These are phyloP conservation scores for Leccinum olivaceopallidum DNA, from an alignment of 768 basidiomycete species.

Conservation along the genomic window DNA sequence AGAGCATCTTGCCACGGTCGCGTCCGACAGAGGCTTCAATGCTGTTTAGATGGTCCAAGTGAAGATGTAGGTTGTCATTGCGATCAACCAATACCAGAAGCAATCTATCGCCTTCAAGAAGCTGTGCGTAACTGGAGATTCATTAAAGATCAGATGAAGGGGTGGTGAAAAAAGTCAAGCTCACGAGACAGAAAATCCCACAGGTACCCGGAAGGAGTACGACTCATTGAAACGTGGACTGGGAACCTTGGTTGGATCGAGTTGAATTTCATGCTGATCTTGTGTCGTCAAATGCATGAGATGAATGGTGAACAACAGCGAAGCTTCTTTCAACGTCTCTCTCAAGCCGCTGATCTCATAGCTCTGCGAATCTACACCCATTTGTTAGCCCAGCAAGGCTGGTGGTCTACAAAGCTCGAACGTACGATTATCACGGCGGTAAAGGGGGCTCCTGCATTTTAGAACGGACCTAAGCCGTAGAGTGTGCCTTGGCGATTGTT, in stretches of 20 bases:
- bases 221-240: conserved; percentile 28
- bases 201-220: conserved; percentile 25
- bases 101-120: conserved; percentile 41
- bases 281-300: conserved; percentile 31
- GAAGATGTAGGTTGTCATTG: conserved; percentile 35
- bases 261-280: conserved; percentile 32
- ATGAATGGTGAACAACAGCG: conserved; percentile 27
- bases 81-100: conserved; percentile 42
- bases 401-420: too few relatives aligned
- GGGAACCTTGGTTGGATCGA: conserved; percentile 22
- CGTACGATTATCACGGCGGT: background rate
- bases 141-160: background rate
- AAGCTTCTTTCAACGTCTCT: conserved; percentile 22
- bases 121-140: conserved; percentile 36
- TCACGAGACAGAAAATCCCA: conserved; percentile 28
- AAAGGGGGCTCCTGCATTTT: background rate
- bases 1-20: conserved; percentile 35
- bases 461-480: conserved; percentile 14
- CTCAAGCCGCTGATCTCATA: conserved; percentile 21
- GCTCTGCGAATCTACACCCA: conserved; percentile 11
- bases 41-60: conserved; percentile 35
- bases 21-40: conserved; percentile 38
- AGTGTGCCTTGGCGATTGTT: conserved; percentile 12
- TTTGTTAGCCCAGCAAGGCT: background rate
- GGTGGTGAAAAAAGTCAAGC: background rate